Evolutionary conservation across 345 rosid species (phyloP), one percentile per base, ranked within the genome.

Genomic region (Linum trigynum): DNA sequence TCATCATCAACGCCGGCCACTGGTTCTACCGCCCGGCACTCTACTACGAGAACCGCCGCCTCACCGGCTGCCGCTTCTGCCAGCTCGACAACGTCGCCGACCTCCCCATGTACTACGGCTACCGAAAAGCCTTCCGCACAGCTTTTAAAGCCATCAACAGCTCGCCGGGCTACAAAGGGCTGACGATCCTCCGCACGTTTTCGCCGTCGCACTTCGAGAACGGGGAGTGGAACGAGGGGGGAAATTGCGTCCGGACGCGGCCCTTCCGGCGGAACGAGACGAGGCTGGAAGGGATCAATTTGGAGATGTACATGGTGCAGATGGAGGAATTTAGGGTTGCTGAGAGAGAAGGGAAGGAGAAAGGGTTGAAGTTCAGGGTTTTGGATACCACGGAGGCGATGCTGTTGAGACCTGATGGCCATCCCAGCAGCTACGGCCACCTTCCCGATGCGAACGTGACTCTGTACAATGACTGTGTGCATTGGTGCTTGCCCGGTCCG

Each of bases 401-500:
- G 76, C 64, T 82, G 74, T 63, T 91, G 66, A 73, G 98, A 65
- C 90, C 90, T 0, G 95, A 91, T 38, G 98, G 98, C n/a, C 96
- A 91, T 66, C 96, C 92, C 0, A 84, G 91, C 69, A 62, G 71
- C 62, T 89, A 76, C 38, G 96, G 98, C 35, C 95, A 89, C 48
- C 69, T 71, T 79, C 77, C 83, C 0, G 73, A 84, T 35, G 92
- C 83, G 48, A 91, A 91, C 38, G 98, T 86, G 39, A 73, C 88
- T 0, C 55, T 91, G 79, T 77, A 86, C 71, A 89, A 89, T 23
- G 98, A 91, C 67, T 89, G 95, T 39, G 98, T 91, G 48, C 98
- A 91, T 57, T 89, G 96, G 98, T 91, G 98, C 83, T 75, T 86
- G 78, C 96, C 96, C 3, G 96, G 97, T 23, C 96, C 97, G 0